Percentiles rank a stretch among this genome's conserved stretches.
Evolutionary conservation across 805 yeast species (phyloP).

Genomic region (Monosporozyma yasuniensis): DNA sequence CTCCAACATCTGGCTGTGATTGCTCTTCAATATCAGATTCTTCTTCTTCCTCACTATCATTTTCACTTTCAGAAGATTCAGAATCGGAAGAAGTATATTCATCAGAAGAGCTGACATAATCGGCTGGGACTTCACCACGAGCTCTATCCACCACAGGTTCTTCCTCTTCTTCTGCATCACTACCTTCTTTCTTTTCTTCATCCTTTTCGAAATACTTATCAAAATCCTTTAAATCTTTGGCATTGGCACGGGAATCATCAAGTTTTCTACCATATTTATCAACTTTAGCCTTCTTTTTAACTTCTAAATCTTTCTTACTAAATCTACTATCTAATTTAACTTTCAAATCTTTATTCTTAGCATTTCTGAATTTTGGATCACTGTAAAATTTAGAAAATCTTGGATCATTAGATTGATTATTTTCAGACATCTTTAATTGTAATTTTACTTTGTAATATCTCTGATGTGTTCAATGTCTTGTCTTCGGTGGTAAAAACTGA

Average conservation of each 20-base stretch:
- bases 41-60: conserved; percentile 43
- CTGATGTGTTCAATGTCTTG: background rate
- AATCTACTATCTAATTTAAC: conserved; percentile 83
- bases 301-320: conserved; percentile 49
- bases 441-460: background rate
- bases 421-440: conserved; percentile 12
- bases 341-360: conserved; percentile 59
- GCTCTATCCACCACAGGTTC: conserved; percentile 40
- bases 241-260: conserved; percentile 24
- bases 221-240: conserved; percentile 41
- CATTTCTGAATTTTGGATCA: conserved; percentile 82
- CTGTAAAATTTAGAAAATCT: conserved; percentile 71
- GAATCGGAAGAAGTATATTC: conserved; percentile 40
- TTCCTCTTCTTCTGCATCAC: conserved; percentile 16
- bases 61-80: conserved; percentile 36
- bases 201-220: conserved; percentile 57
- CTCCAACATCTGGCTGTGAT: conserved; percentile 71
- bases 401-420: conserved; percentile 46
- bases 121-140: conserved; percentile 53
- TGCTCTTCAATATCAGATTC: conserved; percentile 32
- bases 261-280: conserved; percentile 84
- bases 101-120: conserved; percentile 35
- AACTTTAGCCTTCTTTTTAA: conserved; percentile 53
- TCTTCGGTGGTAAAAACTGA: background rate
- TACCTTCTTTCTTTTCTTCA: conserved; percentile 18